Evolutionary conservation across 768 basidiomycete genomes (phyloP).

Genomic region (Cantharellus anzutake): DNA sequence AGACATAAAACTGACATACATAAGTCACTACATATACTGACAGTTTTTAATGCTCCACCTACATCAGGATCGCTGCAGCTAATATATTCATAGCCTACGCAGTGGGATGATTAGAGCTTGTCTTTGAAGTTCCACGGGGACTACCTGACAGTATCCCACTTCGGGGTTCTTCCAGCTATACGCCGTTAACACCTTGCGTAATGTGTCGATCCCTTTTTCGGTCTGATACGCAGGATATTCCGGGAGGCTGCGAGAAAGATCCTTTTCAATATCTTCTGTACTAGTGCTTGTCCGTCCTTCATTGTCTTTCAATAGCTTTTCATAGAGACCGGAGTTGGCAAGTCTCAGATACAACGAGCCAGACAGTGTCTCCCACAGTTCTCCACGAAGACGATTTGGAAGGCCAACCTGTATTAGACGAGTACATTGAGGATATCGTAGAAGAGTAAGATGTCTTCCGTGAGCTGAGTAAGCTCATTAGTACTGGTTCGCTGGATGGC

Average conservation of each 20-base stretch:
- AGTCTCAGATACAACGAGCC: conserved; percentile 87
- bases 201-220: conserved; percentile 63
- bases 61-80: conserved; percentile 89
- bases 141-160: conserved; percentile 81
- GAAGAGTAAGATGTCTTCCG: conserved; percentile 83
- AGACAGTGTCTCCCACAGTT: conserved; percentile 95
- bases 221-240: conserved; percentile 94
- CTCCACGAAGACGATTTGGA: conserved; percentile 83
- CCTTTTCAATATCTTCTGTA: conserved; percentile 98
- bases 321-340: conserved; percentile 67
- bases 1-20: conserved; percentile 71
- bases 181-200: conserved; percentile 82
- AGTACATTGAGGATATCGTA: conserved; percentile 92
- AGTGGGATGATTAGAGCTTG: not conserved
- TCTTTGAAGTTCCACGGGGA: conserved; percentile 8
- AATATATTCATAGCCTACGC: conserved; percentile 90
- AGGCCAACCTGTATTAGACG: conserved; percentile 95
- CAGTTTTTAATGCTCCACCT: conserved; percentile 10
- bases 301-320: conserved; percentile 53
- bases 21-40: not conserved
- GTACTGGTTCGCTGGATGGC: not conserved
- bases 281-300: conserved; percentile 64
- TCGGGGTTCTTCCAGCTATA: conserved; percentile 93
- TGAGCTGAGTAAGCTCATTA: conserved; percentile 34
- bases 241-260: conserved; percentile 84